These are phyloP conservation scores for Solanum pennellii DNA, from an alignment of 257 asterid genomes.

Conservation along the genomic window DNA sequence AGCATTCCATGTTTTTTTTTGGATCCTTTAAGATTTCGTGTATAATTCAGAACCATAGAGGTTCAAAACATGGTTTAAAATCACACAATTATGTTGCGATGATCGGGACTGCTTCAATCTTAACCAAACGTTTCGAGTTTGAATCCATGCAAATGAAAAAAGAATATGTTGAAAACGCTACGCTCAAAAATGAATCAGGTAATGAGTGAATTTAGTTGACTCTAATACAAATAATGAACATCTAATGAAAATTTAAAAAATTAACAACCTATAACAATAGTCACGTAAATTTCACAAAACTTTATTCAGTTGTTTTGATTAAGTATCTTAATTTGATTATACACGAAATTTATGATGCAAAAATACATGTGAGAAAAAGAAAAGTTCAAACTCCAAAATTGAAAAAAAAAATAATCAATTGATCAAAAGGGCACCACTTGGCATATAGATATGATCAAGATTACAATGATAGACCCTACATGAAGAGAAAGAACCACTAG, in stretches of 20 bases:
- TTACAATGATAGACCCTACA: background rate
- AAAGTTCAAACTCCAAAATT: background rate
- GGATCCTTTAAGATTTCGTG: background rate
- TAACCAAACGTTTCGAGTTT: background rate
- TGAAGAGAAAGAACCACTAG: slow-evolving; percentile 1
- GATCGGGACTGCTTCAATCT: fast-evolving
- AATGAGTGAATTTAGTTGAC: background rate
- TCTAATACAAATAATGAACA: fast-evolving
- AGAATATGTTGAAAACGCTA: fast-evolving
- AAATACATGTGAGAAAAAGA: background rate
- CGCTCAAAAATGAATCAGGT: background rate
- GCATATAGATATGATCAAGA: background rate
- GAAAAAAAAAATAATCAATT: background rate
- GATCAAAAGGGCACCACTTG: background rate
- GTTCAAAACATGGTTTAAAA: background rate
- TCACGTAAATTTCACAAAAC: background rate
- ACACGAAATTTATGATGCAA: background rate
- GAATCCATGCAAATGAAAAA: fast-evolving
- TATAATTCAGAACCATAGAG: background rate
- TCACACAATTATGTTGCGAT: background rate
- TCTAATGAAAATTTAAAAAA: background rate
- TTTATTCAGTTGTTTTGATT: fast-evolving
- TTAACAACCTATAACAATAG: background rate
- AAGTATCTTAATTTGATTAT: background rate
- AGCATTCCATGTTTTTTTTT: background rate